These are phyloP conservation scores for Juglanconis sp. DNA, from an alignment of 2,329 filamentous ascomycete genomes.

Conservation along the genomic window DNA sequence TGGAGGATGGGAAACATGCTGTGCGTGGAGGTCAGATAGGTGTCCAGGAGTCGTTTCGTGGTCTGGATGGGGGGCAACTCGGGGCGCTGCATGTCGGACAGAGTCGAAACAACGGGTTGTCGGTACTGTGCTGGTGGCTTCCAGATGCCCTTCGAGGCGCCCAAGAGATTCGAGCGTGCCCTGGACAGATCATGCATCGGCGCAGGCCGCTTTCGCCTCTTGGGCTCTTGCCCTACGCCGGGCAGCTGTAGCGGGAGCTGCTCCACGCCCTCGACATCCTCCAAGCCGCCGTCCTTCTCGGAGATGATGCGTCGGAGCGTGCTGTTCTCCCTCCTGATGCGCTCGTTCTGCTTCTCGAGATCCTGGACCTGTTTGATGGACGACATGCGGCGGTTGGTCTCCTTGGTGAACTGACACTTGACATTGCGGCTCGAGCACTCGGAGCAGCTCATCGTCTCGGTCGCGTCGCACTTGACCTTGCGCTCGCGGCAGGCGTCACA, in stretches of 20 bases:
- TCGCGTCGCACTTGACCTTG: slow-evolving; percentile 89
- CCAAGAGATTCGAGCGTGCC: slow-evolving; percentile 69
- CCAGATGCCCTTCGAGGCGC: slow-evolving; percentile 74
- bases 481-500: slow-evolving; percentile 93
- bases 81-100: slow-evolving; percentile 54
- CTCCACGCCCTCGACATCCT: slow-evolving; percentile 38
- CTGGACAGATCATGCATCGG: slow-evolving; percentile 66
- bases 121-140: slow-evolving; percentile 71
- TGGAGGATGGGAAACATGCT: slow-evolving; percentile 81
- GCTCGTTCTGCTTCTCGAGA: slow-evolving; percentile 83
- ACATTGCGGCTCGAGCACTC: slow-evolving; percentile 96
- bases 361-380: slow-evolving; percentile 99
- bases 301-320: slow-evolving; percentile 66
- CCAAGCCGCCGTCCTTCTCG: slow-evolving; percentile 40
- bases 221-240: slow-evolving; percentile 63
- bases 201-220: slow-evolving; percentile 58
- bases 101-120: slow-evolving; percentile 40
- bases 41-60: slow-evolving; percentile 68
- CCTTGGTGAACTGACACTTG: slow-evolving; percentile 98
- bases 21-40: slow-evolving; percentile 76
- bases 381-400: slow-evolving; percentile 97
- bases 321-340: slow-evolving; percentile 75
- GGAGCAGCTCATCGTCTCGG: slow-evolving; percentile 92
- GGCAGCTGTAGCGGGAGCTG: slow-evolving; percentile 57
- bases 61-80: slow-evolving; percentile 67